Percentiles rank a stretch among this genome's conserved stretches.
These are phyloP conservation scores for Crepidotus variabilis DNA, from an alignment of 768 basidiomycete genomes.

Conservation along the genomic window DNA sequence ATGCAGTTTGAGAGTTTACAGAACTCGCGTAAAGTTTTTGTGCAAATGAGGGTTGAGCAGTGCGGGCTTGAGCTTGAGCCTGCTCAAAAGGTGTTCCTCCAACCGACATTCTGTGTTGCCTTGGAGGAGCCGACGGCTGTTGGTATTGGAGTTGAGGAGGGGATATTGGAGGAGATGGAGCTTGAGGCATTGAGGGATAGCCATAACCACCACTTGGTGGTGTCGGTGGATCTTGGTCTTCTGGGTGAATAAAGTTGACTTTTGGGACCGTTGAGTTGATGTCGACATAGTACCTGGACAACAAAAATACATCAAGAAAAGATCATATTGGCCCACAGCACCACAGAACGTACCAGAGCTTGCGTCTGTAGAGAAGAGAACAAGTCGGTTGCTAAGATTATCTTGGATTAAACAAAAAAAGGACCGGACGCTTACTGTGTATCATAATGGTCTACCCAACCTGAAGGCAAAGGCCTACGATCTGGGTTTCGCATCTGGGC, in stretches of 20 bases:
- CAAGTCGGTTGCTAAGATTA: background rate
- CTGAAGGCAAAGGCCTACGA: constrained; percentile 11
- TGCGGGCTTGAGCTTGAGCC: background rate
- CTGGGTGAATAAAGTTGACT: constrained; percentile 6
- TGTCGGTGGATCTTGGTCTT: background rate
- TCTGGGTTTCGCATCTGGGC: constrained; percentile 2
- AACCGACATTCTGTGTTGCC: background rate
- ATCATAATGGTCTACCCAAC: constrained; percentile 15
- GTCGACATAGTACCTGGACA: constrained; percentile 6
- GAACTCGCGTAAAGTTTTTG: constrained; percentile 16
- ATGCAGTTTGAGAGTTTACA: background rate
- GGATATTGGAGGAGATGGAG: background rate
- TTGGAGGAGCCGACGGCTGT: background rate
- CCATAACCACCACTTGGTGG: background rate
- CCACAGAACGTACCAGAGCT: background rate
- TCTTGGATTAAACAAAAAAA: background rate
- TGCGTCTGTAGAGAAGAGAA: background rate
- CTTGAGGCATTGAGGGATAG: background rate
- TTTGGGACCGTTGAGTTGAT: constrained; percentile 3
- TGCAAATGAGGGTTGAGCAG: constrained; percentile 5
- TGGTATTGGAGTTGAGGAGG: background rate
- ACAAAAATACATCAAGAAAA: background rate
- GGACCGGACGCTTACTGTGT: constrained; percentile 7
- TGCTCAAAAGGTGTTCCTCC: background rate
- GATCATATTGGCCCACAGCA: background rate